Base-by-base conservation (phyloP, 148 eudicot genomes). In the Linanthus parryae region DNA sequence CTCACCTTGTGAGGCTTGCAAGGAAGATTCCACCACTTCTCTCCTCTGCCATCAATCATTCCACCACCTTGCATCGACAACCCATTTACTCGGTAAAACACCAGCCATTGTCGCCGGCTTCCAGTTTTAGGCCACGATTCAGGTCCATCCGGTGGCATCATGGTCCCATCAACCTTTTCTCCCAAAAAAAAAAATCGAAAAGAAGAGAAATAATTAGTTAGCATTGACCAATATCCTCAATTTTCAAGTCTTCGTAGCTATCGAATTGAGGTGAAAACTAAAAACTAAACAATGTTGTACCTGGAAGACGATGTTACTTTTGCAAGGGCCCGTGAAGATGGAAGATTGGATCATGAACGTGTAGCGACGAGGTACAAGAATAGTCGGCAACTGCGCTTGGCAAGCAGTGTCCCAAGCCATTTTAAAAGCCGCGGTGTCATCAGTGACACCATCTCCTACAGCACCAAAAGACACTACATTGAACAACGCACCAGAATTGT, bases 1-100 rank as follows among this genome's bases (percentile, higher is more conserved):
- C 67, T 17, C 68, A 86, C 95, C 71, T 68, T 86, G 72, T 91
- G 97, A 64, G 95, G 97, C 68, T 91, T 91, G 76, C 97, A 91
- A 22, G 95, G 81, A 53, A 91, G 86, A 67, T 80, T 57, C 97
- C 97, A 86, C 97, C 97, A 91, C 45, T 85, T 83, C 27, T 83
- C 75, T 72, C 97, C 97, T 68, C 64, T 86, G 5, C 97, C 95
- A 63, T 91, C 95, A 23, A 91, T 62, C 16, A 81, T 45, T 25
- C 97, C 95, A 46, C 81, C 73, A n/a, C 95, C 97, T 72, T 76
- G 84, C 68, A 91, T 53, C 26, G 68, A 51, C 68, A 91, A 50
- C 31, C 94, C 95, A 73, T 83, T 65, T 14, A 69, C 59, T 59
- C 79, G 74, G 35, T 80, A 91, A 62, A 91, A 91, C 33, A 91